Evolutionary conservation across 768 basidiomycete genomes (phyloP).

Genomic region (Serendipita vermifera): DNA sequence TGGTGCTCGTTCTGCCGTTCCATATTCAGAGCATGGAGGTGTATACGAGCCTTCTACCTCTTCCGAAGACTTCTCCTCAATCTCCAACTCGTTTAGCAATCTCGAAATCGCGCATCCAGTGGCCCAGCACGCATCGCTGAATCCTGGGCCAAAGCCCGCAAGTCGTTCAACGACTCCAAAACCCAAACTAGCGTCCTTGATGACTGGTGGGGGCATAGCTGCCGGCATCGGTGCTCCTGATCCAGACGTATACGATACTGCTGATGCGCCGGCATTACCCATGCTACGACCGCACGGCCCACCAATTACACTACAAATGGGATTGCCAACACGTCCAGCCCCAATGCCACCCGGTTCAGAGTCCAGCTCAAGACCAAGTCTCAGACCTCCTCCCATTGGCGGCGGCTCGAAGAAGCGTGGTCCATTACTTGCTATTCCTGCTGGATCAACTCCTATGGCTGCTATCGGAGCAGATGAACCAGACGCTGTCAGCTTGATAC

Average conservation of each 20-base stretch:
- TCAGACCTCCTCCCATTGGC: not conserved
- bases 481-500: slow-evolving; percentile 1
- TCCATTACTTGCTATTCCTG: not conserved
- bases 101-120: not conserved
- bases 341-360: not conserved
- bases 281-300: not conserved
- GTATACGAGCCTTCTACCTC: slow-evolving; percentile 5
- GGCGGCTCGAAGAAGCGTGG: not conserved
- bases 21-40: slow-evolving; percentile 4
- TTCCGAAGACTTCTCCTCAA: not conserved
- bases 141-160: not conserved
- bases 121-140: not conserved
- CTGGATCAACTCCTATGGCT: not conserved
- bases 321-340: not conserved
- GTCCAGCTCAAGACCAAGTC: not conserved
- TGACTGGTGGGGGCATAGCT: not conserved
- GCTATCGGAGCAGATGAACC: slow-evolving; percentile 7
- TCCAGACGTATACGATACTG: slow-evolving; percentile 1
- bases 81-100: too few relatives aligned
- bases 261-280: slow-evolving; percentile 7
- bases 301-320: not conserved
- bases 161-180: slow-evolving; percentile 8
- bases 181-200: not conserved
- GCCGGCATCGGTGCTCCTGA: slow-evolving; percentile 6
- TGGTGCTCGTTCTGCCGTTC: slow-evolving; percentile 6